A percentile compares a stretch with the other conserved stretches of the same genome.
Evolutionary conservation across 2,329 filamentous ascomycete genomes (phyloP).

Genomic region (Alternaria infectoria): DNA sequence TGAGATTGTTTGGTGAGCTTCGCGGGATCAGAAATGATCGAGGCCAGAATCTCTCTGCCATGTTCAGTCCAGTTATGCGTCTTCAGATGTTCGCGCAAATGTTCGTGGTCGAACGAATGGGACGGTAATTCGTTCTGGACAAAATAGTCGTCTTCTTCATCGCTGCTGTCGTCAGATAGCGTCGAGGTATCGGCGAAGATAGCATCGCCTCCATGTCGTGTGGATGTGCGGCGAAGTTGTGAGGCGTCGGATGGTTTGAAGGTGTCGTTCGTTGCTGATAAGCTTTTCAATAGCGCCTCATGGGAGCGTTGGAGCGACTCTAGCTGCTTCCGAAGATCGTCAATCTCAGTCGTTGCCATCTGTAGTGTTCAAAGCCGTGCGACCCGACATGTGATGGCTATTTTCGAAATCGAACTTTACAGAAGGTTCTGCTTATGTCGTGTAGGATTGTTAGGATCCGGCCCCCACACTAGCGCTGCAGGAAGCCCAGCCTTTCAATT

Average conservation of each 20-base stretch:
- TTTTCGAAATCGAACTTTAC: neutral
- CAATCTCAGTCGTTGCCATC: constrained; percentile 38
- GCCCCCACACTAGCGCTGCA: constrained; percentile 27
- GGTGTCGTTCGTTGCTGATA: constrained; percentile 36
- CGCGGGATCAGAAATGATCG: constrained; percentile 52
- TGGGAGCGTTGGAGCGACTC: constrained; percentile 43
- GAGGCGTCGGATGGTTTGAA: constrained; percentile 34
- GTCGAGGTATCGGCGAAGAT: constrained; percentile 44
- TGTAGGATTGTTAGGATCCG: constrained; percentile 3
- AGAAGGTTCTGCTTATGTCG: constrained; percentile 7
- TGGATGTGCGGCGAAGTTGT: constrained; percentile 29
- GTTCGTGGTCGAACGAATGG: constrained; percentile 52
- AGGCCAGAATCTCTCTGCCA: constrained; percentile 50
- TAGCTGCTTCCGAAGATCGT: constrained; percentile 41
- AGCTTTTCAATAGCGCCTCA: constrained; percentile 36
- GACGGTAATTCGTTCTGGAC: constrained; percentile 50
- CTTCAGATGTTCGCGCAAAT: constrained; percentile 54
- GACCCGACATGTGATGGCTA: neutral
- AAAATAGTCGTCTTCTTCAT: constrained; percentile 46
- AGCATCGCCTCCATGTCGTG: constrained; percentile 29
- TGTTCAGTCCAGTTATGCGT: constrained; percentile 52
- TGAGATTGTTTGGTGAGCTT: constrained; percentile 52
- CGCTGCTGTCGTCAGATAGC: constrained; percentile 43
- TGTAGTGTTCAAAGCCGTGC: constrained; percentile 2
- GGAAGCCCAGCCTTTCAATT: constrained; percentile 24